Percentiles rank a stretch among this genome's conserved stretches.
phyloP scores from a whole-genome alignment of 2,329 filamentous ascomycete genomes.

The Xylaria sp. region DNA sequence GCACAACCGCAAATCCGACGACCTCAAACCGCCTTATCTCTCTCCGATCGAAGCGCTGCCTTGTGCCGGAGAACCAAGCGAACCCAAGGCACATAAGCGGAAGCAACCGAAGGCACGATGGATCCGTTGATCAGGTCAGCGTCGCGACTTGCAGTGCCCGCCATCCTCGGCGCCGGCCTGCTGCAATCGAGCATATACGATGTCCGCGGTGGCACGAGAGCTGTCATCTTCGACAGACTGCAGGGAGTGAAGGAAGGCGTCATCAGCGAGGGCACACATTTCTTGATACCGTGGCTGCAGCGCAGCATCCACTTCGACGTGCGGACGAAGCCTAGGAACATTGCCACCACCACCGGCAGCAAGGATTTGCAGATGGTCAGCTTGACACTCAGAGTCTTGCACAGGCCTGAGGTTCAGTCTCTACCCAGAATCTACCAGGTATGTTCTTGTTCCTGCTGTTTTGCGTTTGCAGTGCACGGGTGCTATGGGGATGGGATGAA shows the following conservation, averaged over 20 bases:
- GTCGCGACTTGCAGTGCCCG: slow-evolving; percentile 78
- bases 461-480: not conserved
- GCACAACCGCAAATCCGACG: slow-evolving; percentile 22
- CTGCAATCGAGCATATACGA: slow-evolving; percentile 90
- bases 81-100: not conserved
- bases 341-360: slow-evolving; percentile 95
- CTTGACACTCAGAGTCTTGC: slow-evolving; percentile 93
- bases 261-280: slow-evolving; percentile 95
- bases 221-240: slow-evolving; percentile 97
- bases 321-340: slow-evolving; percentile 95
- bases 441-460: slow-evolving; percentile 45
- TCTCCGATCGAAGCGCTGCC: not conserved
- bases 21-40: not conserved
- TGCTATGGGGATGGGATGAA: not conserved
- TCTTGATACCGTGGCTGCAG: slow-evolving; percentile 95
- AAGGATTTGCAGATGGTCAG: slow-evolving; percentile 99
- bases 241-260: slow-evolving; percentile 93
- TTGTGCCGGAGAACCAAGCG: not conserved
- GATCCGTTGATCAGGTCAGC: slow-evolving; percentile 68
- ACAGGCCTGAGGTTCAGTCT: slow-evolving; percentile 90
- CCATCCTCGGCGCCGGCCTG: slow-evolving; percentile 73
- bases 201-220: slow-evolving; percentile 91
- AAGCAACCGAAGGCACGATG: slow-evolving; percentile 51
- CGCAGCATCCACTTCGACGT: slow-evolving; percentile 96
- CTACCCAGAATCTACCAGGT: slow-evolving; percentile 99